phyloP scores from a whole-genome alignment of 1,139 yeast genomes.

The Candida tetrigidarum region DNA sequence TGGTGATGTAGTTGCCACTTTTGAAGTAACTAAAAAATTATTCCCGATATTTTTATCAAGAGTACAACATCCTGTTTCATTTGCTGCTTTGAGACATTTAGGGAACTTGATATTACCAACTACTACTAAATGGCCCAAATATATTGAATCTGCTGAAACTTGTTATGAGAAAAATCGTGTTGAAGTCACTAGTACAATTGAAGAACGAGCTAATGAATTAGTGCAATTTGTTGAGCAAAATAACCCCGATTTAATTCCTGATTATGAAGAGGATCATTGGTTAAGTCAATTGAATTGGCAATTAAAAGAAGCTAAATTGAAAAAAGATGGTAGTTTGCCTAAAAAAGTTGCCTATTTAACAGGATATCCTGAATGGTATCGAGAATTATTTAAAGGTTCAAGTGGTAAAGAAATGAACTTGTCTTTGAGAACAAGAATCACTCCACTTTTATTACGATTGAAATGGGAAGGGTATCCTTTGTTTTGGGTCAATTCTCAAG shows the following conservation, averaged over 20 bases:
- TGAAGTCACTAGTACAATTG: constrained; percentile 62
- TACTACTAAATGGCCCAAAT: constrained; percentile 71
- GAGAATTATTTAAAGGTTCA: constrained; percentile 61
- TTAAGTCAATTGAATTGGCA: constrained; percentile 89
- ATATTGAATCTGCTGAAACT: constrained; percentile 69
- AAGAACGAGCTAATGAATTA: constrained; percentile 62
- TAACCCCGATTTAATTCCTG: constrained; percentile 30
- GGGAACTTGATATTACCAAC: constrained; percentile 85
- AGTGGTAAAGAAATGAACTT: constrained; percentile 52
- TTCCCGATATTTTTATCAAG: constrained; percentile 68
- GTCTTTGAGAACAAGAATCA: constrained; percentile 72
- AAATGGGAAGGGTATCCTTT: constrained; percentile 89
- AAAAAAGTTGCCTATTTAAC: constrained; percentile 80
- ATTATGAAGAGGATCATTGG: constrained; percentile 76
- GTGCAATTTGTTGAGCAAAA: constrained; percentile 39
- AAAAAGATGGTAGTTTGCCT: constrained; percentile 75
- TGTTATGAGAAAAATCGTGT: constrained; percentile 62
- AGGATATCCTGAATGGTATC: constrained; percentile 95
- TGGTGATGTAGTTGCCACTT: constrained; percentile 78
- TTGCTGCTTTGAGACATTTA: constrained; percentile 82
- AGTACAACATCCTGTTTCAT: constrained; percentile 94
- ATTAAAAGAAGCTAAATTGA: constrained; percentile 58
- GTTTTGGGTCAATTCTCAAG: constrained; percentile 75
- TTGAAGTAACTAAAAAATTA: constrained; percentile 65
- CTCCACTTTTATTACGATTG: constrained; percentile 75